These are phyloP conservation scores for Boletus edulis DNA, from an alignment of 768 basidiomycete genomes.

Conservation along the genomic window DNA sequence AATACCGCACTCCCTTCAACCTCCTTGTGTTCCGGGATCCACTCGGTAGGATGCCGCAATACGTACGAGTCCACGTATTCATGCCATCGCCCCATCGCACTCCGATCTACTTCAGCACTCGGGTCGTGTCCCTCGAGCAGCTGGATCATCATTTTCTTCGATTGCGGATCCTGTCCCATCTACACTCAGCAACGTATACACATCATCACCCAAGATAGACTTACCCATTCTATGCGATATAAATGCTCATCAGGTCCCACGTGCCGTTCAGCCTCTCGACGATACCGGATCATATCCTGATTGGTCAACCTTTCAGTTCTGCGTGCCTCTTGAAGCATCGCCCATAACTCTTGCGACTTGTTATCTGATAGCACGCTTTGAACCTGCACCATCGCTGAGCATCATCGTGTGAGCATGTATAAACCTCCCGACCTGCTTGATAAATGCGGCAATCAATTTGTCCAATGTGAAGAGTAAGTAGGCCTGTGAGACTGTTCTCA, in stretches of 20 bases:
- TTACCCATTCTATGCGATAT: slow-evolving; percentile 79
- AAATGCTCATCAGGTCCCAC: slow-evolving; percentile 74
- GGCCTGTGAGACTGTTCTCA: slow-evolving; percentile 54
- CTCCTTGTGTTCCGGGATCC: slow-evolving; percentile 46
- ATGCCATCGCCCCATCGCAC: slow-evolving; percentile 58
- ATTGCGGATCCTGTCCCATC: slow-evolving; percentile 48
- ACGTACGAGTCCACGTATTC: slow-evolving; percentile 76
- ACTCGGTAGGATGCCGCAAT: slow-evolving; percentile 68
- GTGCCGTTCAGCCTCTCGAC: slow-evolving; percentile 75
- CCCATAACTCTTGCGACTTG: slow-evolving; percentile 85
- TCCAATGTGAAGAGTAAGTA: slow-evolving; percentile 93
- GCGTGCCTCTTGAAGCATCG: slow-evolving; percentile 66
- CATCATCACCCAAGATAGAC: slow-evolving; percentile 16
- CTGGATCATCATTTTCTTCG: slow-evolving; percentile 57
- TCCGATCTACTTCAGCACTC: slow-evolving; percentile 55
- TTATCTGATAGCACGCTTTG: slow-evolving; percentile 82
- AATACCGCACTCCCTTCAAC: slow-evolving; percentile 41
- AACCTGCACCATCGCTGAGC: slow-evolving; percentile 50
- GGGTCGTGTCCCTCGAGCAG: slow-evolving; percentile 63
- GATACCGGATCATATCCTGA: slow-evolving; percentile 72
- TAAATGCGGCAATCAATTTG: slow-evolving; percentile 81
- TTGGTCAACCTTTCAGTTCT: slow-evolving; percentile 48
- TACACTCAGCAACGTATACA: slow-evolving; percentile 6
- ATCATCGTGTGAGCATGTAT: not conserved
- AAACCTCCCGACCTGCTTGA: slow-evolving; percentile 75